A percentile compares a stretch with the other conserved stretches of the same genome.
Conservation (phyloP, 768 basidiomycete genomes). For the Collybia sp. region DNA sequence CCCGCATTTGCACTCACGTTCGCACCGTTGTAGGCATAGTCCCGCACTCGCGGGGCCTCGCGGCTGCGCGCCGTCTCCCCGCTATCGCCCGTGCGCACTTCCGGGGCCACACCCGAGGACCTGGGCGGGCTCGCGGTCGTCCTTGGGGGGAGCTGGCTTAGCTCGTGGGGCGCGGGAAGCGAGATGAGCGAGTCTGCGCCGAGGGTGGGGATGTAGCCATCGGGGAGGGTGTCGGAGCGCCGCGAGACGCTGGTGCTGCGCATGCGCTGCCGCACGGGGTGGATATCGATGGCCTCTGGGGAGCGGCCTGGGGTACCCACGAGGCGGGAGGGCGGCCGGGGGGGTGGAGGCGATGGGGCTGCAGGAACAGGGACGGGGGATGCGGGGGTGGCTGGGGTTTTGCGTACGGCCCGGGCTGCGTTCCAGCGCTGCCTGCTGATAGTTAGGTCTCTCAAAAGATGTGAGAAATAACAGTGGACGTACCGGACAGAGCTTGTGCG, state of each 20-base stretch:
- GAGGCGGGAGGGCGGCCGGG: constrained; percentile 9
- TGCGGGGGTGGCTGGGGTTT: too few relatives aligned
- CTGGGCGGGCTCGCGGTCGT: background rate
- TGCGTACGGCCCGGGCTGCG: too few relatives aligned
- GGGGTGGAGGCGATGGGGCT: background rate
- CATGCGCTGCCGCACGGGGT: constrained; percentile 2
- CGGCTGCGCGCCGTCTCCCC: background rate
- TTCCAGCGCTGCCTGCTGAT: too few relatives aligned
- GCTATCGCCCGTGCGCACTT: background rate
- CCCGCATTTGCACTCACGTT: constrained; percentile 5
- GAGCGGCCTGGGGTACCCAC: background rate
- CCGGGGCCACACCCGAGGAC: background rate
- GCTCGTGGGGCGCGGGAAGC: constrained; percentile 49
- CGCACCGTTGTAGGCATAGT: constrained; percentile 2
- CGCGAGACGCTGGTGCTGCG: constrained; percentile 4
- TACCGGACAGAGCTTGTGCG: too few relatives aligned
- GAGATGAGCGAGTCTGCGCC: constrained; percentile 31
- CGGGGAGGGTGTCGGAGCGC: constrained; percentile 22
- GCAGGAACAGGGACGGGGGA: too few relatives aligned
- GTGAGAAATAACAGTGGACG: too few relatives aligned
- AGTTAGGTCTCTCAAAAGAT: too few relatives aligned
- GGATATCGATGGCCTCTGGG: constrained; percentile 13
- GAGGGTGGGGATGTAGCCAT: constrained; percentile 46
- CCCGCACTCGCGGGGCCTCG: constrained; percentile 4
- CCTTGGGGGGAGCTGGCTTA: constrained; percentile 21